Conservation (phyloP, 2,329 filamentous ascomycete genomes). For the Aspergillus tubingensis region DNA sequence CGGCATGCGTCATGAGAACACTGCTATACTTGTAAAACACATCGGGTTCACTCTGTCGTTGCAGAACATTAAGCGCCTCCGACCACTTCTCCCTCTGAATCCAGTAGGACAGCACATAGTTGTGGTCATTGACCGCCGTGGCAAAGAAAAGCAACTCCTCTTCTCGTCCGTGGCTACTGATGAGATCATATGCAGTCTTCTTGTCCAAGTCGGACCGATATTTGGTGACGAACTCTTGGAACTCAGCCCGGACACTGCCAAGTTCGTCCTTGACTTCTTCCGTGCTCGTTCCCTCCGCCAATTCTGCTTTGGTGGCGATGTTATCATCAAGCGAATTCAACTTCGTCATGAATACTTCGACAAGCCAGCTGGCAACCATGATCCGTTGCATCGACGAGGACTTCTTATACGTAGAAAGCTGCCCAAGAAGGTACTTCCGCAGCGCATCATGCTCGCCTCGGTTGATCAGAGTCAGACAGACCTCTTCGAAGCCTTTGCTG, state of each 20-base stretch:
- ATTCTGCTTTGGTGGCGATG: conserved; percentile 83
- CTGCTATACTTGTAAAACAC: conserved; percentile 97
- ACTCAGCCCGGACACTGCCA: conserved; percentile 71
- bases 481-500: conserved; percentile 95
- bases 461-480: conserved; percentile 88
- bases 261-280: conserved; percentile 70
- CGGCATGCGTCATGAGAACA: conserved; percentile 88
- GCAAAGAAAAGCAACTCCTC: conserved; percentile 91
- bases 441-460: conserved; percentile 86
- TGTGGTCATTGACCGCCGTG: conserved; percentile 83
- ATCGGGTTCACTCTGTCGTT: conserved; percentile 87
- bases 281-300: conserved; percentile 70
- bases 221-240: conserved; percentile 80
- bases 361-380: conserved; percentile 93
- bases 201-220: conserved; percentile 86
- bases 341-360: conserved; percentile 97
- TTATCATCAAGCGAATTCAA: conserved; percentile 92
- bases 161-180: conserved; percentile 92
- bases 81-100: conserved; percentile 91
- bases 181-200: conserved; percentile 92
- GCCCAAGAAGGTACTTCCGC: conserved; percentile 83
- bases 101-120: conserved; percentile 96
- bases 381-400: conserved; percentile 85
- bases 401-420: conserved; percentile 79
- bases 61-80: conserved; percentile 82